A percentile compares a stretch with the other conserved stretches of the same genome.
Conservation (phyloP, 1,139 yeast species). For the Taphrina confusa region DNA sequence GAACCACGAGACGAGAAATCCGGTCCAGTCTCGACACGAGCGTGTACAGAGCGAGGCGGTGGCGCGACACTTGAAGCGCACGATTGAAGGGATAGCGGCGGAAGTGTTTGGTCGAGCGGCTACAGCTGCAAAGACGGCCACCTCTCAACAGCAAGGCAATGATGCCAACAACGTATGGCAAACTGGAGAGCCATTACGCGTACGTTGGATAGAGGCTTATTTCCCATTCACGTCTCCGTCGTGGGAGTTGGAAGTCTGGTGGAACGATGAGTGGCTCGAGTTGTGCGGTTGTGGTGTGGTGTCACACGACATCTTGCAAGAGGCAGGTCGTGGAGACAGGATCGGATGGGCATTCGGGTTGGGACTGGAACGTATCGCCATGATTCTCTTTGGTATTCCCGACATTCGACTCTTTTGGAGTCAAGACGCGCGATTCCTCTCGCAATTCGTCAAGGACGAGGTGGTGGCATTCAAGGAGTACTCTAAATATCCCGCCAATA, state of each 20-base stretch:
- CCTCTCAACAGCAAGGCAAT: slow-evolving; percentile 57
- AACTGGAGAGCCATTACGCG: slow-evolving; percentile 62
- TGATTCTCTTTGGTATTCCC: slow-evolving; percentile 91
- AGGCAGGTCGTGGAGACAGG: slow-evolving; percentile 59
- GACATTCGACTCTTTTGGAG: slow-evolving; percentile 96
- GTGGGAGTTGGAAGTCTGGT: slow-evolving; percentile 98
- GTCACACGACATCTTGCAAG: slow-evolving; percentile 70
- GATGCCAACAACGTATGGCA: slow-evolving; percentile 53
- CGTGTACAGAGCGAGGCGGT: slow-evolving; percentile 68
- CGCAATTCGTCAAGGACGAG: slow-evolving; percentile 66
- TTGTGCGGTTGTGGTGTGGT: slow-evolving; percentile 96
- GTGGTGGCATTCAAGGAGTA: slow-evolving; percentile 81
- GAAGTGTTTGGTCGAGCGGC: slow-evolving; percentile 79
- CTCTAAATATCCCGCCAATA: slow-evolving; percentile 85
- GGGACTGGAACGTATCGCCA: slow-evolving; percentile 93
- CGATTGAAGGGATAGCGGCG: slow-evolving; percentile 77
- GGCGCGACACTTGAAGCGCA: slow-evolving; percentile 76
- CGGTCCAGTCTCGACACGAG: slow-evolving; percentile 76
- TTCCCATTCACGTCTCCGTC: slow-evolving; percentile 99
- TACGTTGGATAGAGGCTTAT: slow-evolving; percentile 93
- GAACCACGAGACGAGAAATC: slow-evolving; percentile 61
- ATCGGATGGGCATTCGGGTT: slow-evolving; percentile 98
- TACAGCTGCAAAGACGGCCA: slow-evolving; percentile 63
- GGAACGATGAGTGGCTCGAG: slow-evolving; percentile 98
- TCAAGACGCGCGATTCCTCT: slow-evolving; percentile 68